Evolutionary conservation across 331 rosid species (phyloP).

Genomic region (Cydonia oblonga): DNA sequence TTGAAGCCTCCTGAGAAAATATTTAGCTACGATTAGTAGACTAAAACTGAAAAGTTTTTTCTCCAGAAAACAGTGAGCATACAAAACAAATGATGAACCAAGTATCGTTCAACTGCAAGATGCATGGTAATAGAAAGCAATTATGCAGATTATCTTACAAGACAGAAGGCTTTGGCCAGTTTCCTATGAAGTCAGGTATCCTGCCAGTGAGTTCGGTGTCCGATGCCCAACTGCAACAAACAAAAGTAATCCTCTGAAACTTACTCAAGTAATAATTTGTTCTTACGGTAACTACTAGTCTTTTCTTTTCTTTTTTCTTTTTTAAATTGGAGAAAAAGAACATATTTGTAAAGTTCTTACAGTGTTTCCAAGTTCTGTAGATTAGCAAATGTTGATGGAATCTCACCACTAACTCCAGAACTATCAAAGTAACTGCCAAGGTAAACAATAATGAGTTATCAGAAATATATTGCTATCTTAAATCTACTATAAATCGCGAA

Average conservation of each 20-base stretch:
- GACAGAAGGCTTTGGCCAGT: constrained; percentile 36
- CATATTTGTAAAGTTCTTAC: constrained; percentile 29
- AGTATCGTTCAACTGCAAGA: background rate
- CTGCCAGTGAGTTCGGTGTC: constrained; percentile 50
- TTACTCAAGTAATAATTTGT: background rate
- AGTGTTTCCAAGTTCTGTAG: constrained; percentile 30
- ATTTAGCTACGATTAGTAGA: background rate
- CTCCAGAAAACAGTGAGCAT: background rate
- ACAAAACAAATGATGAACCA: background rate
- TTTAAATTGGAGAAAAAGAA: background rate
- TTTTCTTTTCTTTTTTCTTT: too few species aligned
- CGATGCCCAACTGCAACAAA: constrained; percentile 56
- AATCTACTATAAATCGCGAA: background rate
- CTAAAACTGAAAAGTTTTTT: background rate
- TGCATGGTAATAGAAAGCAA: background rate
- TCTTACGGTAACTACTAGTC: background rate
- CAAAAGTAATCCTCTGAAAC: background rate
- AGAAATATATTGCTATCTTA: background rate
- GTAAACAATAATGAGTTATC: background rate
- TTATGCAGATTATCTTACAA: constrained; percentile 43
- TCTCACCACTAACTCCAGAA: constrained; percentile 65
- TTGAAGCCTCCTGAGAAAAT: constrained; percentile 52
- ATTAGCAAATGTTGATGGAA: constrained; percentile 59
- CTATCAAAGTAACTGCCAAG: constrained; percentile 63
- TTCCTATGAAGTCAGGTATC: constrained; percentile 75